These are phyloP conservation scores for Tolypocladium sp. DNA, from an alignment of 2,329 filamentous ascomycete species.

Conservation along the genomic window DNA sequence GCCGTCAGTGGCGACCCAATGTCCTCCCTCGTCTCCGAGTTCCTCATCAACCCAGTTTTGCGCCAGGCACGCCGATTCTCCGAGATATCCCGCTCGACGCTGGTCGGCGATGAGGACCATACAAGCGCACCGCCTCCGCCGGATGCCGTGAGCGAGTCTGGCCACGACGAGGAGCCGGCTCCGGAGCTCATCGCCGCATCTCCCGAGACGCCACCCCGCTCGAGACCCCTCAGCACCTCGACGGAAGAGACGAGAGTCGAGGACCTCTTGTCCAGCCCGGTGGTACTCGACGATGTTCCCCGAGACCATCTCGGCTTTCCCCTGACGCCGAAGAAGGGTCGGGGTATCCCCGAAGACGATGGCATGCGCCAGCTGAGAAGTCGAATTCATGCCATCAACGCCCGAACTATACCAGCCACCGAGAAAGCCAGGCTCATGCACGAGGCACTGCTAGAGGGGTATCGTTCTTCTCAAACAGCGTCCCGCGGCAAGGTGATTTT, in stretches of 20 bases:
- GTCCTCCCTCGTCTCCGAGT: slow-evolving; percentile 55
- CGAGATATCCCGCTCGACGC: slow-evolving; percentile 32
- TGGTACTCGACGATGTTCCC: slow-evolving; percentile 11
- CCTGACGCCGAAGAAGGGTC: slow-evolving; percentile 17
- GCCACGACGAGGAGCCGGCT: slow-evolving; percentile 8
- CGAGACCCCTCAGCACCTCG: slow-evolving; percentile 22
- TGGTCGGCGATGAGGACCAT: slow-evolving; percentile 24
- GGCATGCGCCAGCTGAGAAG: slow-evolving; percentile 61
- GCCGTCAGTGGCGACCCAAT: slow-evolving; percentile 27
- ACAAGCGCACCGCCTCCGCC: slow-evolving; percentile 7
- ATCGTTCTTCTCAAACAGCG: slow-evolving; percentile 30
- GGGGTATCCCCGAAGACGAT: slow-evolving; percentile 62
- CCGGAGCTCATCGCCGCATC: slow-evolving; percentile 7
- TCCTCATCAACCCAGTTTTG: slow-evolving; percentile 56
- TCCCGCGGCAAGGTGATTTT: slow-evolving; percentile 5
- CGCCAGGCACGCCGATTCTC: slow-evolving; percentile 58
- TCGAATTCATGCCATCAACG: slow-evolving; percentile 61
- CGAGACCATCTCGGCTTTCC: slow-evolving; percentile 24
- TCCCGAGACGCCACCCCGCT: slow-evolving; percentile 12
- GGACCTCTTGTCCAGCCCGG: slow-evolving; percentile 11
- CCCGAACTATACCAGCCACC: slow-evolving; percentile 42
- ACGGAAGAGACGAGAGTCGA: slow-evolving; percentile 24
- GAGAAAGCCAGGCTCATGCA: slow-evolving; percentile 70
- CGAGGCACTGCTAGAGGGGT: slow-evolving; percentile 59
- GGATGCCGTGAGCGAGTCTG: slow-evolving; percentile 17